These are phyloP conservation scores for Aureobasidium sp. DNA, from an alignment of 2,329 filamentous ascomycete species.

Conservation along the genomic window DNA sequence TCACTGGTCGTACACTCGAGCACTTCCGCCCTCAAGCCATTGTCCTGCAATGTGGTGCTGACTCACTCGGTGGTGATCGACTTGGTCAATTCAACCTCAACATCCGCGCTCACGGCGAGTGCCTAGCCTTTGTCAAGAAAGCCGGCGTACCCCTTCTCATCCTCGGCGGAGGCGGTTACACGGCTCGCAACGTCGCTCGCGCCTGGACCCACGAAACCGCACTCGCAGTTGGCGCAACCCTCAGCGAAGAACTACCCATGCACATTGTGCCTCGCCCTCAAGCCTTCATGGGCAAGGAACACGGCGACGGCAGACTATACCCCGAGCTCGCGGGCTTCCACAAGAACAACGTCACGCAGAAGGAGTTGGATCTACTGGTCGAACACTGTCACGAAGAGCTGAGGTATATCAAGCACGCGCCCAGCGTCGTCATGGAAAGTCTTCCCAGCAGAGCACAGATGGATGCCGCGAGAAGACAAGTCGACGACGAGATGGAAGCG, in stretches of 20 bases:
- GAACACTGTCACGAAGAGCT: constrained; percentile 77
- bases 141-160: constrained; percentile 76
- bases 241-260: constrained; percentile 64
- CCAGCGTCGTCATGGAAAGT: constrained; percentile 76
- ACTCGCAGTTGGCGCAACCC: constrained; percentile 70
- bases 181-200: constrained; percentile 88
- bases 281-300: constrained; percentile 75
- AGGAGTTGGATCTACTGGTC: constrained; percentile 68
- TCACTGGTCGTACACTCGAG: constrained; percentile 71
- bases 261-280: constrained; percentile 75
- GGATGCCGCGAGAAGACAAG: constrained; percentile 54
- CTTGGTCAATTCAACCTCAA: constrained; percentile 95
- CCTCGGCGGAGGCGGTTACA: constrained; percentile 93
- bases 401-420: constrained; percentile 74
- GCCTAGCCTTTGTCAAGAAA: constrained; percentile 80
- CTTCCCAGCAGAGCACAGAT: constrained; percentile 67
- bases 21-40: constrained; percentile 86
- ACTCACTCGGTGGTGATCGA: constrained; percentile 87
- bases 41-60: constrained; percentile 90
- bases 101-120: constrained; percentile 87
- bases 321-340: constrained; percentile 77
- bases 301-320: constrained; percentile 63
- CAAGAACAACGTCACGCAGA: constrained; percentile 64
- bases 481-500: constrained; percentile 61
- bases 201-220: constrained; percentile 97